Conservation (phyloP, 2,329 filamentous ascomycete species). For the Nemania sp. region DNA sequence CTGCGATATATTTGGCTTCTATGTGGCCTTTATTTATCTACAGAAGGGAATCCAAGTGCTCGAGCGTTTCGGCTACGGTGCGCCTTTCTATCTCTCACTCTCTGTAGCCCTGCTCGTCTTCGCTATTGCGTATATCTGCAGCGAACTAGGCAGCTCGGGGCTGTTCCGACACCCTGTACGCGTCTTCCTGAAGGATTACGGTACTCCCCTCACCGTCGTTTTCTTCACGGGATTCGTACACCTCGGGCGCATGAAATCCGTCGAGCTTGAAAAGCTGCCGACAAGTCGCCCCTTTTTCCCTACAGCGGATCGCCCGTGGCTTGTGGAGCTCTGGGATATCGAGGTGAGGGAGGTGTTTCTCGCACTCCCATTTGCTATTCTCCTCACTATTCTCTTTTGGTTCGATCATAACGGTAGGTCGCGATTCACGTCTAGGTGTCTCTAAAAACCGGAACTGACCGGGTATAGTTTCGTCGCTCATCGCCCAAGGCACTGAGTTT, state of each 20-base stretch:
- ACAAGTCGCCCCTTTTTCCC: conserved; percentile 83
- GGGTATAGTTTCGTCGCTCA: conserved; percentile 77
- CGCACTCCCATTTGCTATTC: conserved; percentile 85
- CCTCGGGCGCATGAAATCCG: conserved; percentile 81
- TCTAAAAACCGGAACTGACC: conserved; percentile 23
- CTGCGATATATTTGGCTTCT: conserved; percentile 94
- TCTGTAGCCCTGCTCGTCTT: conserved; percentile 82
- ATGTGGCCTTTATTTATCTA: conserved; percentile 90
- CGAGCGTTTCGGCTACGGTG: conserved; percentile 75
- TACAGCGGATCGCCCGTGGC: conserved; percentile 78
- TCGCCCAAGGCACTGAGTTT: conserved; percentile 85
- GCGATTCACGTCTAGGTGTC: neutral
- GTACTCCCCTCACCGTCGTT: conserved; percentile 82
- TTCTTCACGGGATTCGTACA: conserved; percentile 94
- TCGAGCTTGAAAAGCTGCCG: conserved; percentile 78
- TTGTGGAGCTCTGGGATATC: conserved; percentile 86
- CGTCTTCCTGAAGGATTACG: conserved; percentile 90
- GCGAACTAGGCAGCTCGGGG: conserved; percentile 77
- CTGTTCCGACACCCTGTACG: conserved; percentile 81
- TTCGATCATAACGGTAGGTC: conserved; percentile 85
- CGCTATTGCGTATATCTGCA: conserved; percentile 79
- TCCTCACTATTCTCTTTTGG: conserved; percentile 87
- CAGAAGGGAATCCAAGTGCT: conserved; percentile 92
- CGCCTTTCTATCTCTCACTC: conserved; percentile 82
- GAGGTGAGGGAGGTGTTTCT: conserved; percentile 79